Conservation (phyloP, 495 filamentous ascomycete species). For the Penicillium mononematosum region DNA sequence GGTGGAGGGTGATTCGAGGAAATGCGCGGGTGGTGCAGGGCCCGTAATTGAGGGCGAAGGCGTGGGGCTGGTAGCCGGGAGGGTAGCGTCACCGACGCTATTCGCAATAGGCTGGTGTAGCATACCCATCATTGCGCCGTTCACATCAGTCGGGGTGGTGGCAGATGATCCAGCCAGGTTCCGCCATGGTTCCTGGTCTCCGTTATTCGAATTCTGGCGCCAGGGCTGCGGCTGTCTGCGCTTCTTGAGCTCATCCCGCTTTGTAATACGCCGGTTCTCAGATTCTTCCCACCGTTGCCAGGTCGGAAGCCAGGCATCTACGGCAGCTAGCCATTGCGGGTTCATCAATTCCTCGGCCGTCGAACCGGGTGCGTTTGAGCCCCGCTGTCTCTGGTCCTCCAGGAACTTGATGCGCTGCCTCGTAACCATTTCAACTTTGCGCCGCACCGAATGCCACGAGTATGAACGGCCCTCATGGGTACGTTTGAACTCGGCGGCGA, state of each 20-base stretch:
- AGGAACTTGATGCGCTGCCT: conserved; percentile 46
- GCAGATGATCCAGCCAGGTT: neutral
- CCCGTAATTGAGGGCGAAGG: conserved; percentile 8
- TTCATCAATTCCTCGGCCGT: conserved; percentile 35
- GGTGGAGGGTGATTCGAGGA: conserved; percentile 6
- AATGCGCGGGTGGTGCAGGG: neutral
- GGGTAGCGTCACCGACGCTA: neutral
- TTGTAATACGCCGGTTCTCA: conserved; percentile 43
- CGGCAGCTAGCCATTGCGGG: conserved; percentile 40
- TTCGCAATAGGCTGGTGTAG: neutral
- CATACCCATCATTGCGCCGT: conserved; percentile 3
- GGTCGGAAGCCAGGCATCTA: conserved; percentile 47
- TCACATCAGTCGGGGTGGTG: conserved; percentile 4
- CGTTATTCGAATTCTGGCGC: neutral
- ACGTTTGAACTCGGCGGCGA: conserved; percentile 41
- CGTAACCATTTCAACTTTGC: conserved; percentile 47
- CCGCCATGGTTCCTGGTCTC: conserved; percentile 2
- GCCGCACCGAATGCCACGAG: conserved; percentile 48
- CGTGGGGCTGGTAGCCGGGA: conserved; percentile 5
- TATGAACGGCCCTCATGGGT: conserved; percentile 42
- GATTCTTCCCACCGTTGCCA: conserved; percentile 45
- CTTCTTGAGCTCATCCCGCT: conserved; percentile 40
- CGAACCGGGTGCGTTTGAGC: conserved; percentile 2
- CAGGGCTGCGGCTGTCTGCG: conserved; percentile 35
- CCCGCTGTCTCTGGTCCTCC: conserved; percentile 32